Conservation (phyloP, 2,329 filamentous ascomycete genomes). For the Magnaporthales sp. region DNA sequence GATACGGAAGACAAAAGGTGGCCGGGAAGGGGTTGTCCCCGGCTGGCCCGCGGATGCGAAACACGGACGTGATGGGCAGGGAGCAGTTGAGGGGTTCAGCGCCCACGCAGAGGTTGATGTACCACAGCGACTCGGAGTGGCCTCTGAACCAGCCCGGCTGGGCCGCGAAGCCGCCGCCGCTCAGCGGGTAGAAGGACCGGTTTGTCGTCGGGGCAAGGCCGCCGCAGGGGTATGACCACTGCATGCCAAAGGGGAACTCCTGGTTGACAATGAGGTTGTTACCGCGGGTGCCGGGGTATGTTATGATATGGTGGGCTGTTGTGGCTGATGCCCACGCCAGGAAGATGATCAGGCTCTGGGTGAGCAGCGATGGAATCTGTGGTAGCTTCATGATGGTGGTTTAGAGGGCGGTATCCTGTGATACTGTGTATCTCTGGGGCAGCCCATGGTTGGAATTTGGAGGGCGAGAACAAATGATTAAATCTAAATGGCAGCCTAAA, state of each 20-base stretch:
- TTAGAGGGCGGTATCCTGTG: not conserved
- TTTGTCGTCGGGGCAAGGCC: constrained; percentile 59
- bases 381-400: not conserved
- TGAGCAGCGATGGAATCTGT: not conserved
- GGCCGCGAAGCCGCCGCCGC: constrained; percentile 56
- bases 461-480: no score
- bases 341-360: not conserved
- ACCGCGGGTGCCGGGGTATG: constrained; percentile 58
- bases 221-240: constrained; percentile 46
- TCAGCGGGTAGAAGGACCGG: constrained; percentile 61
- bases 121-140: constrained; percentile 57
- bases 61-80: constrained; percentile 52
- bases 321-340: not conserved
- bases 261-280: constrained; percentile 57
- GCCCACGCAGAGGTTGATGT: constrained; percentile 63
- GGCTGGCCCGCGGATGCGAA: constrained; percentile 55
- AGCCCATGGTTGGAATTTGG: no score
- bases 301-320: constrained; percentile 46
- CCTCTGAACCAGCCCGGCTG: constrained; percentile 69
- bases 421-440: no score
- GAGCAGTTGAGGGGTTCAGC: constrained; percentile 58
- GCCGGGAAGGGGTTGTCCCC: constrained; percentile 53
- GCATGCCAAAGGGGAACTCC: constrained; percentile 58
- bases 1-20: constrained; percentile 61
- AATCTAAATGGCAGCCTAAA: no score